Evolutionary conservation across 108 stramenopile genomes (phyloP).

Genomic region (Skeletonema marinoi): DNA sequence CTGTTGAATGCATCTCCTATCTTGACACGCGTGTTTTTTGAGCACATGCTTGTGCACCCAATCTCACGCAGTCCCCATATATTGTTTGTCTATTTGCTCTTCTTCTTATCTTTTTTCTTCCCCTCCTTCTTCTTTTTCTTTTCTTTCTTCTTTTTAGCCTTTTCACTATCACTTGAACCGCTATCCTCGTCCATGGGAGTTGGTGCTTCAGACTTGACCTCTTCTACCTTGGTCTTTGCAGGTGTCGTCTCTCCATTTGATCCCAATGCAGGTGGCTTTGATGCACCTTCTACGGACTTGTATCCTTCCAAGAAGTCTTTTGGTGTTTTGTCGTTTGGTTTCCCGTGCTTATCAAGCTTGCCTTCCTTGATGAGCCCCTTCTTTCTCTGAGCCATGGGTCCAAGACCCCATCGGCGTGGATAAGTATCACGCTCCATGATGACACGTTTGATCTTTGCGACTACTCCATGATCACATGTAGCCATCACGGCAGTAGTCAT

Average conservation of each 20-base stretch:
- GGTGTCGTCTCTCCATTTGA: slow-evolving; percentile 11
- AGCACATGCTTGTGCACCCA: neutral
- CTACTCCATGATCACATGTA: slow-evolving; percentile 98
- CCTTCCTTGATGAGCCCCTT: slow-evolving; percentile 98
- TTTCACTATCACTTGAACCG: slow-evolving; percentile 26
- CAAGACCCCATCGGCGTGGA: slow-evolving; percentile 98
- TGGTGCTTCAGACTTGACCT: slow-evolving; percentile 1
- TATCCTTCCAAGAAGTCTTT: slow-evolving; percentile 88
- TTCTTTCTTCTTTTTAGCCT: slow-evolving; percentile 43
- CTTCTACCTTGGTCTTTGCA: slow-evolving; percentile 22
- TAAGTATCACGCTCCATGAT: slow-evolving; percentile 99
- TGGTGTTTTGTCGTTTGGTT: slow-evolving; percentile 97
- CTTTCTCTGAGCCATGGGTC: slow-evolving; percentile 97
- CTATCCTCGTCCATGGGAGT: slow-evolving; percentile 42
- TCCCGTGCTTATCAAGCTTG: slow-evolving; percentile 98
- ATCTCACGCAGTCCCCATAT: neutral
- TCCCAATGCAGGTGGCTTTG: slow-evolving; percentile 62
- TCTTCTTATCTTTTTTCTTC: slow-evolving; percentile 81
- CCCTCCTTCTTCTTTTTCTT: slow-evolving; percentile 34
- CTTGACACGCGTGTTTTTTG: neutral
- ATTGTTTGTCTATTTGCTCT: slow-evolving; percentile 56
- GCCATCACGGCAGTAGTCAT: slow-evolving; percentile 99
- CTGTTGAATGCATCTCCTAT: slow-evolving; percentile 4
- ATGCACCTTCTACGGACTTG: slow-evolving; percentile 65
- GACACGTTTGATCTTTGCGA: slow-evolving; percentile 99